Percentiles rank a stretch among this genome's conserved stretches.
phyloP scores from a whole-genome alignment of 257 asterid species.

The Solanum peruvianum region DNA sequence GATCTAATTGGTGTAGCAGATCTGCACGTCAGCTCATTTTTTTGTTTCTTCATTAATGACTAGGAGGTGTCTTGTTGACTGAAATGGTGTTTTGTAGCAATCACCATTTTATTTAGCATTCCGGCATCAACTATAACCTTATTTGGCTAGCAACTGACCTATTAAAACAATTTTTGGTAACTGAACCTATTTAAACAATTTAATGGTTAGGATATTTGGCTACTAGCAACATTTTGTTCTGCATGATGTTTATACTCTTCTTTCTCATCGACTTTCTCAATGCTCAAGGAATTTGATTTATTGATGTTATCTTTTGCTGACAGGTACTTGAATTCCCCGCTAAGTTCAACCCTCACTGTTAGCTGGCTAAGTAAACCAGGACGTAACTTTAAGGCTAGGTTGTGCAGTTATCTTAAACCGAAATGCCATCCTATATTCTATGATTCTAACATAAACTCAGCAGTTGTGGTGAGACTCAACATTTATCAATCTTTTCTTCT shows the following conservation, averaged over 20 bases:
- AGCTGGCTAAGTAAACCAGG: conserved; percentile 42
- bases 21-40: not conserved
- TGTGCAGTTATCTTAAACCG: conserved; percentile 50
- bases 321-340: conserved; percentile 59
- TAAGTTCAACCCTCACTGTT: conserved; percentile 64
- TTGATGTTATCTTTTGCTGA: conserved; percentile 1
- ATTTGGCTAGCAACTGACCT: not conserved
- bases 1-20: not conserved
- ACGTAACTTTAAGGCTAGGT: conserved; percentile 33
- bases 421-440: conserved; percentile 84
- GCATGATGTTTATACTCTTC: not conserved
- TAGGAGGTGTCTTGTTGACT: not conserved
- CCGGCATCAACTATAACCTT: not conserved
- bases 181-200: not conserved
- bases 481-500: conserved; percentile 72
- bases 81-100: not conserved
- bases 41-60: not conserved
- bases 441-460: conserved; percentile 69
- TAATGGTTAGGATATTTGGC: not conserved
- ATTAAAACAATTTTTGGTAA: not conserved
- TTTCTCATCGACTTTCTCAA: not conserved
- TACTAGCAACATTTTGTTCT: not conserved
- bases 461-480: conserved; percentile 70
- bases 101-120: not conserved
- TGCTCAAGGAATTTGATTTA: not conserved